Percentiles rank a stretch among this genome's conserved stretches.
phyloP scores from a whole-genome alignment of 805 yeast genomes.

The Saccharomycopsis schoenii region DNA sequence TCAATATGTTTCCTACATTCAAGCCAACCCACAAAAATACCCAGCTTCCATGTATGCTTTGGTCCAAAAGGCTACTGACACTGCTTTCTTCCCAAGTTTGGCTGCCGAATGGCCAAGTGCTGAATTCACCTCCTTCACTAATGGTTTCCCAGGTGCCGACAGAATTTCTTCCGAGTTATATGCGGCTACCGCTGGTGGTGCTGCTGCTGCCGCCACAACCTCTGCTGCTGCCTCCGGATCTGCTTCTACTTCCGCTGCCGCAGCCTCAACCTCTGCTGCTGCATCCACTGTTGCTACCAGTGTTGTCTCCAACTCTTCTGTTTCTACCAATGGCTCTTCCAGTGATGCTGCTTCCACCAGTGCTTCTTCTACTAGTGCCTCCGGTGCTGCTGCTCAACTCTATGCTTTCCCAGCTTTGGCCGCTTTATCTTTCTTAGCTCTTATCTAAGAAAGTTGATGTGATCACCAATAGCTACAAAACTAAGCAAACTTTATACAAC shows the following conservation, averaged over 20 bases:
- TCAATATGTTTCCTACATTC: slow-evolving; percentile 16
- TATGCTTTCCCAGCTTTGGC: slow-evolving; percentile 11
- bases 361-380: slow-evolving; percentile 3
- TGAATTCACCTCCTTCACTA: slow-evolving; percentile 14
- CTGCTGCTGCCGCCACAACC: slow-evolving; percentile 8
- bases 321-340: slow-evolving; percentile 2
- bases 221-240: slow-evolving; percentile 5
- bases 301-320: neutral
- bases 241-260: slow-evolving; percentile 3
- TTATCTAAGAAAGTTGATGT: neutral
- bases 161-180: slow-evolving; percentile 13
- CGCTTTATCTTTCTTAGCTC: slow-evolving; percentile 10
- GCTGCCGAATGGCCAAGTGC: slow-evolving; percentile 15
- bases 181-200: slow-evolving; percentile 11
- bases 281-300: neutral
- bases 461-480: too few species aligned
- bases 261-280: neutral
- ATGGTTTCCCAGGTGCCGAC: slow-evolving; percentile 13
- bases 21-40: slow-evolving; percentile 16
- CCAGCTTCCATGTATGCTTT: slow-evolving; percentile 13
- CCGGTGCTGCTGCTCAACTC: slow-evolving; percentile 12
- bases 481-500: neutral
- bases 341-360: slow-evolving; percentile 1
- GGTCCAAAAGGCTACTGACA: slow-evolving; percentile 6
- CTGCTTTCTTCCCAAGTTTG: slow-evolving; percentile 2